Percentiles rank a stretch among this genome's conserved stretches.
phyloP scores from a whole-genome alignment of 2,329 filamentous ascomycete species.

The Fusarium anguioides region DNA sequence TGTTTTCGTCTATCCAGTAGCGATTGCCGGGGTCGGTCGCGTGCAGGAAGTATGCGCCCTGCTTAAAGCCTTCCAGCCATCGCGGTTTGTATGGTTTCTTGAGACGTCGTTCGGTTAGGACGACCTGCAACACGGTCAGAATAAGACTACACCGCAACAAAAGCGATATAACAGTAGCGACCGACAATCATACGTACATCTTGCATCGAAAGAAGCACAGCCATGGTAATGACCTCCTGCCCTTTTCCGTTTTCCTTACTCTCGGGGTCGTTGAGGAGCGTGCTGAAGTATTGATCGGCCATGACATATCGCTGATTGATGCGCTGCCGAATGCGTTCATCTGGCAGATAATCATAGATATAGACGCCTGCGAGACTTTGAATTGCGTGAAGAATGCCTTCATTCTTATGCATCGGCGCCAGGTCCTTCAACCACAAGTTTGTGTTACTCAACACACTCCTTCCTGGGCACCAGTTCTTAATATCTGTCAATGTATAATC shows the following conservation, averaged over 20 bases:
- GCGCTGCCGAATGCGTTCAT: conserved; percentile 46
- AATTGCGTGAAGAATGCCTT: conserved; percentile 53
- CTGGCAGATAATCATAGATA: conserved; percentile 54
- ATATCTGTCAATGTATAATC: conserved; percentile 46
- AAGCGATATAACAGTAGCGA: background rate
- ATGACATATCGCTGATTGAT: conserved; percentile 50
- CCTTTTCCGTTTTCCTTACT: conserved; percentile 39
- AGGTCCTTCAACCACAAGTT: conserved; percentile 56
- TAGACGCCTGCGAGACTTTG: conserved; percentile 55
- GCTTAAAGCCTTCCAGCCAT: conserved; percentile 53
- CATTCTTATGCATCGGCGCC: conserved; percentile 52
- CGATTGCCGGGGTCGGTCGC: conserved; percentile 51
- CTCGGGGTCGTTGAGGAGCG: conserved; percentile 44
- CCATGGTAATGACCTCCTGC: conserved; percentile 52
- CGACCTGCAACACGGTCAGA: conserved; percentile 43
- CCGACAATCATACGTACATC: conserved; percentile 46
- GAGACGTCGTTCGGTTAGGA: conserved; percentile 52
- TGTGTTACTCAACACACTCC: conserved; percentile 52
- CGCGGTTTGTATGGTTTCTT: conserved; percentile 49
- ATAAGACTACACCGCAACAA: background rate
- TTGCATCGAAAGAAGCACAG: conserved; percentile 54
- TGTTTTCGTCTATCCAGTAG: conserved; percentile 51
- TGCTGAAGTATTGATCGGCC: conserved; percentile 48
- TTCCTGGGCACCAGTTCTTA: conserved; percentile 55
- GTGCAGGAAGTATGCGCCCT: conserved; percentile 51